Evolutionary conservation across 2,329 filamentous ascomycete species (phyloP), one percentile per base, ranked within the genome.

Genomic region (Pezicula carpinea): DNA sequence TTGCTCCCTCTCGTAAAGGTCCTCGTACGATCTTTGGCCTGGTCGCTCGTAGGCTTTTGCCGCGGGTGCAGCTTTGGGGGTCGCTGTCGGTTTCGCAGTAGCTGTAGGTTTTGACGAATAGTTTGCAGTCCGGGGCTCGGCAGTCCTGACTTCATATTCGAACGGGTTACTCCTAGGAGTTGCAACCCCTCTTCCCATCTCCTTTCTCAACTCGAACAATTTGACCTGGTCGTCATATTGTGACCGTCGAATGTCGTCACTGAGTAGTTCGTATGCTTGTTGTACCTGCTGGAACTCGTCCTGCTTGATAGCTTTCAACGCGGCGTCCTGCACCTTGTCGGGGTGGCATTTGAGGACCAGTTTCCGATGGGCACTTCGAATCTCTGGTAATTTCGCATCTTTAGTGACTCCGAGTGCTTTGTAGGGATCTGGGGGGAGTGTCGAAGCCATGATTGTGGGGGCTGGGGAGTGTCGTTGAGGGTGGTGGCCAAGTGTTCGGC

Each of bases 261-360:
- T 87, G 51, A 99, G 79, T 23, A 93, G 75, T 68, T 97, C 93
- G 68, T 96, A 99, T 43, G 93, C 91, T 59, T 91, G 82, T 66
- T 96, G 91, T 29, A 97, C 88, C 64, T 82, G 83, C 68, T 96
- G 90, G 62, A 97, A 99, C 67, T 95, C 85, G 58, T 89, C 84
- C 58, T 87, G 82, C 66, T 91, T 95, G 58, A 81, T 72, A 49
- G 82, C 80, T 68, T 93, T 95, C 59, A 87, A 73, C 14, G 80
- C 73, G 39, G 57, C 51, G 50, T 65, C 80, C 56, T 89, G 84
- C 53, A 95, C 81, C 70, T 96, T 95, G 74, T 96, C 91, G 29
- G 91, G 91, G 59, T 96, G 91, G 63, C 86, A 91, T 66, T 87
- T 89, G 57, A 96, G 79, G 31, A 89, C 88, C 34, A 95, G 82